Evolutionary conservation across 805 yeast genomes (phyloP).

Genomic region (Trichomonascus vanleenenianus): DNA sequence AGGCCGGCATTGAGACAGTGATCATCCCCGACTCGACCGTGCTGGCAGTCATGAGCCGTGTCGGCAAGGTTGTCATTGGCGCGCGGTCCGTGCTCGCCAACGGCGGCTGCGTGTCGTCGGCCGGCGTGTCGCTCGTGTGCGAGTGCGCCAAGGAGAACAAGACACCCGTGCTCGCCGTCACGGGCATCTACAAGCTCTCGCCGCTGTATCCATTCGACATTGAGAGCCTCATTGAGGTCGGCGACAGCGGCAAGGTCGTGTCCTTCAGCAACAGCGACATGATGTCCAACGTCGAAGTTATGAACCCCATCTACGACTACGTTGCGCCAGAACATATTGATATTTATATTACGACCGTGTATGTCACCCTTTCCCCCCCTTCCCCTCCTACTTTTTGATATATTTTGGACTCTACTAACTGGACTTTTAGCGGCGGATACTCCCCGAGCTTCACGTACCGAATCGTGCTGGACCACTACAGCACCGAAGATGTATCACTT

Average conservation of each 20-base stretch:
- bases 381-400: constrained; percentile 8
- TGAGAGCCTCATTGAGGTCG: constrained; percentile 79
- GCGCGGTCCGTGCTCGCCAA: constrained; percentile 90
- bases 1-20: constrained; percentile 81
- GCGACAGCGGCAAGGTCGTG: constrained; percentile 84
- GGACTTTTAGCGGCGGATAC: constrained; percentile 64
- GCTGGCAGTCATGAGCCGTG: constrained; percentile 94
- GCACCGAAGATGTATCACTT: constrained; percentile 54
- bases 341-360: constrained; percentile 82
- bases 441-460: constrained; percentile 95
- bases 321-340: constrained; percentile 92
- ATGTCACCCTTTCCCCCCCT: too few relatives aligned
- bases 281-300: constrained; percentile 67
- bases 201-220: constrained; percentile 89
- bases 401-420: constrained; percentile 15
- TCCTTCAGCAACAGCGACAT: constrained; percentile 63
- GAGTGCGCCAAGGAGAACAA: constrained; percentile 92
- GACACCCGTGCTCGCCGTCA: constrained; percentile 94
- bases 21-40: constrained; percentile 89
- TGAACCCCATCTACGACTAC: constrained; percentile 86
- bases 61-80: constrained; percentile 92
- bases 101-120: constrained; percentile 85
- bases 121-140: constrained; percentile 89
- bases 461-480: constrained; percentile 89
- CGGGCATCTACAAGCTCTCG: constrained; percentile 87